A percentile compares a stretch with the other conserved stretches of the same genome.
Evolutionary conservation across 495 filamentous ascomycete genomes (phyloP).

Genomic region (Neurospora cerealis): DNA sequence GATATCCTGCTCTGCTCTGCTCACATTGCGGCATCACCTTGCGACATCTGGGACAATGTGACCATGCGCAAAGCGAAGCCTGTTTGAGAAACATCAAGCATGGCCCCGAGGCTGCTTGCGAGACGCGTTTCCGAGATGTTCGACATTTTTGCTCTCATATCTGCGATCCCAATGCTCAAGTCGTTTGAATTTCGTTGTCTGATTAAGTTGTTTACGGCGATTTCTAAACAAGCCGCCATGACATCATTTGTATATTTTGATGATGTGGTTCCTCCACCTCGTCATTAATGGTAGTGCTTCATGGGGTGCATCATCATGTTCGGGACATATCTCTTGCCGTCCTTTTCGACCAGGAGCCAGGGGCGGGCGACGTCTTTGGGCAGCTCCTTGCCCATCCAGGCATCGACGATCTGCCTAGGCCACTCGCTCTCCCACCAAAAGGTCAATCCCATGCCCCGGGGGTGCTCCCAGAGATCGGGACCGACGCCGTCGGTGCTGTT

Average conservation of each 20-base stretch:
- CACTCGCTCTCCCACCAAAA: slow-evolving; percentile 27
- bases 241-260: background rate
- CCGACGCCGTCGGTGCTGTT: slow-evolving; percentile 17
- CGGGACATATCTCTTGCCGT: slow-evolving; percentile 18
- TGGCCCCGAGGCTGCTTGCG: background rate
- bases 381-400: slow-evolving; percentile 14
- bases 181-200: background rate
- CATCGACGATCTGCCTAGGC: slow-evolving; percentile 13
- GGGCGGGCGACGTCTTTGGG: slow-evolving; percentile 6
- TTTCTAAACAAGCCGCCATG: background rate
- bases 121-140: background rate
- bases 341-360: slow-evolving; percentile 13
- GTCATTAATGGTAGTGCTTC: slow-evolving; percentile 12
- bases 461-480: slow-evolving; percentile 13
- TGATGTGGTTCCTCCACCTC: background rate
- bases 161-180: background rate
- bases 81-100: background rate
- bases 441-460: slow-evolving; percentile 15
- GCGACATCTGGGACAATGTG: background rate
- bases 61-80: background rate
- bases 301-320: slow-evolving; percentile 26
- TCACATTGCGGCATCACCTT: background rate
- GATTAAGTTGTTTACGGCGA: background rate
- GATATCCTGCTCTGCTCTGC: background rate
- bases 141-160: background rate